Evolutionary conservation across 2,329 filamentous ascomycete species (phyloP), one percentile per base, ranked within the genome.

Genomic region (Periconia sp.): DNA sequence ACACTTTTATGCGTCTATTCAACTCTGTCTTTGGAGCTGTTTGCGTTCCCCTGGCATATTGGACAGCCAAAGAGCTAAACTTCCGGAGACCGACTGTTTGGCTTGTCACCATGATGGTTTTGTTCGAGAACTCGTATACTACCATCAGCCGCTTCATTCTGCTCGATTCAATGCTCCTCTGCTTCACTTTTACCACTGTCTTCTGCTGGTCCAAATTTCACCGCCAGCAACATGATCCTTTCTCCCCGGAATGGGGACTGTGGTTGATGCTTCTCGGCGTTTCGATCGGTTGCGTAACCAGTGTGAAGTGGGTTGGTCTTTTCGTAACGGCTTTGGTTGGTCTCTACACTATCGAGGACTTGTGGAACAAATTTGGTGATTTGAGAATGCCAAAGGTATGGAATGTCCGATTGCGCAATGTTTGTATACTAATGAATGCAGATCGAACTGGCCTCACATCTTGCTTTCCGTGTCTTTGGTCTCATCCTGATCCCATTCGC

Each of bases 41-140:
- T 56, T 97, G 91, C 71, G 87, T 99, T 45, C 94, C 94, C 17
- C 79, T 99, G 76, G 93, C 94, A 52, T 99, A 97, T 80, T 97
- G 85, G 75, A 99, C 94, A 37, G 93, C 93, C 33, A 90, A 88
- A 68, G 92, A 97, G 76, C 80, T 99, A 66, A 90, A 92, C 71
- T 88, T 97, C 71, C 87, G 86, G 71, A 86, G 89, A 61, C 88
- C 91, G 41, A 89, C 92, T 47, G 91, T 97, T 63, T 99, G 94
- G 94, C 82, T 99, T 53, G 87, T 97, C 54, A 94, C 92, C 18
- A 80, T 97, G 65, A 97, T 97, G 91, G 92, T 99, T 43, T 85
- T 99, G 41, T 99, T 92, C 80, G 94, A 99, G 76, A 99, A 99
- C 81, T 97, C 94, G 48, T 99, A 97, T 79, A 96, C 94, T 46